Base-by-base conservation (phyloP, 345 rosid genomes). In the Eucalyptus virginea region DNA sequence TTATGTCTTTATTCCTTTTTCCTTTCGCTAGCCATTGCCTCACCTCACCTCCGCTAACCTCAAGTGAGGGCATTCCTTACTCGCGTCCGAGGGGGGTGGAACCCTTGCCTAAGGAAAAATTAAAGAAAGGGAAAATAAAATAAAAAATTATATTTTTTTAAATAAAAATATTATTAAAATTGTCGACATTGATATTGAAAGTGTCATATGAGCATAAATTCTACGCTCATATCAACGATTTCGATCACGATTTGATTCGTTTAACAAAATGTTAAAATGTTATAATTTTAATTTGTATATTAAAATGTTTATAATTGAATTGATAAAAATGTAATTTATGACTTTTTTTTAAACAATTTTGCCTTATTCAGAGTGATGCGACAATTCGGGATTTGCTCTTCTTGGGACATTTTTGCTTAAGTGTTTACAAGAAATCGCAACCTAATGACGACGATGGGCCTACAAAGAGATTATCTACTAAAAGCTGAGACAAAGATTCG, bases 161-260 rank as follows among this genome's bases (percentile, higher is more conserved):
- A 21, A 54, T 18, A 2, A 23, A 54, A 56, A 23, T 56, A 23
- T 56, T 0, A 56, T 56, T 56, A 56, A 56, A 56, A 56, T 23
- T 56, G 28, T 24, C 0, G 4, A 56, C 5, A 56, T 56, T 24
- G 62, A 56, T 12, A 24, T 56, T 24, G 6, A 23, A 9, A 23
- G 6, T 24, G 3, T 23, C 0, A 56, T 10, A 23, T 56, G 6
- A 4, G 2, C n/a, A 56, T 1, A 3, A 2, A 1, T 9, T 3
- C n/a, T n/a, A 1, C 1, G 6, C 24, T 56, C 3, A 24, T 24
- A 11, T 56, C 0, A 1, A 1, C 14, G 3, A 56, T 24, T 23
- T 56, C 6, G 0, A 52, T 52, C 0, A 52, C 19, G 19, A 8
- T 52, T 52, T 52, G 19, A 52, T 52, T 8, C 0, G 2, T 52